Percentiles rank a stretch among this genome's conserved stretches.
Conservation (phyloP, 768 basidiomycete genomes). For the Tricholoma hemisulphureum region DNA sequence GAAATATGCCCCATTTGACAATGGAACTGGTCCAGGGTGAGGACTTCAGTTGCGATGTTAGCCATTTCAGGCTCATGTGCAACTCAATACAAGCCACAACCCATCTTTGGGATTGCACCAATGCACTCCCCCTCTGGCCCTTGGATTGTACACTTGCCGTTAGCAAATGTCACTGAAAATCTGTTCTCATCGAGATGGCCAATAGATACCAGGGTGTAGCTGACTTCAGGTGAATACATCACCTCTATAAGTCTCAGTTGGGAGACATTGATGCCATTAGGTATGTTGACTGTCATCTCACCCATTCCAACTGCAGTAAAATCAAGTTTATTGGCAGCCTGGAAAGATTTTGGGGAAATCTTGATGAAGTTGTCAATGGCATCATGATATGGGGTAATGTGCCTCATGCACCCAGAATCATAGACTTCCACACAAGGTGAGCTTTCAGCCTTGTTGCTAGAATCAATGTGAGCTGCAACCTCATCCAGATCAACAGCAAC, state of each 20-base stretch:
- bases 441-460: neutral
- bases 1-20: slow-evolving; percentile 2
- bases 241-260: neutral
- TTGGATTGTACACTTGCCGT: neutral
- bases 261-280: neutral
- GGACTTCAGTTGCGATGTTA: no score
- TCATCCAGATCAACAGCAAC: neutral
- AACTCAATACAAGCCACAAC: no score
- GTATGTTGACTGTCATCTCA: no score
- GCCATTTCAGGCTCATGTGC: no score
- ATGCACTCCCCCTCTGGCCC: neutral
- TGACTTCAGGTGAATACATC: neutral
- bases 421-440: neutral
- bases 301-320: no score
- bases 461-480: neutral
- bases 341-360: no score
- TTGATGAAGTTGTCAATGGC: no score
- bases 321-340: no score
- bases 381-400: no score
- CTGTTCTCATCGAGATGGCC: neutral
- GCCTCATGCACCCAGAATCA: no score
- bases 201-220: no score
- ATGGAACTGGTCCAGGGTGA: neutral
- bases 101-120: neutral
- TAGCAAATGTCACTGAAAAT: neutral